A percentile compares a stretch with the other conserved stretches of the same genome.
Evolutionary conservation across 2,329 filamentous ascomycete species (phyloP).

Genomic region (Pleomassaria siparia): DNA sequence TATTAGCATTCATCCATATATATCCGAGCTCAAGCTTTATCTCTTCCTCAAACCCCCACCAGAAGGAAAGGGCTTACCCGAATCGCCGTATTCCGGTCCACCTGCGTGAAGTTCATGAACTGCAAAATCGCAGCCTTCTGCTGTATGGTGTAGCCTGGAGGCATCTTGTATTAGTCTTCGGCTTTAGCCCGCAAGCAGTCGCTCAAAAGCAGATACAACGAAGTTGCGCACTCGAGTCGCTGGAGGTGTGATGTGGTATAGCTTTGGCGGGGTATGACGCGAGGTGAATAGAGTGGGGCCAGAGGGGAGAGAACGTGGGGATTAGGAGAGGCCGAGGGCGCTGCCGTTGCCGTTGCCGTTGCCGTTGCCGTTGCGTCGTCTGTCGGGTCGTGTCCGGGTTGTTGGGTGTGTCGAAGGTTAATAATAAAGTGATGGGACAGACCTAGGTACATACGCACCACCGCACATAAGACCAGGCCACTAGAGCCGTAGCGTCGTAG

Average conservation of each 20-base stretch:
- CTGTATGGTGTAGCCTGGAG: constrained; percentile 48
- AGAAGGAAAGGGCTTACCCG: constrained; percentile 22
- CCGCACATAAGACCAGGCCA: background rate
- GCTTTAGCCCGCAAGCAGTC: no score
- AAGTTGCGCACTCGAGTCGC: background rate
- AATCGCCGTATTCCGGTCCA: constrained; percentile 48
- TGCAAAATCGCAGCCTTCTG: constrained; percentile 51
- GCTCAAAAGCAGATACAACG: background rate
- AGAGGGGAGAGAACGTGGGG: no score
- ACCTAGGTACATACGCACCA: no score
- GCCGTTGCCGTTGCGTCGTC: no score
- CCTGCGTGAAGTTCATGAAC: constrained; percentile 48
- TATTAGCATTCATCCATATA: constrained; percentile 8
- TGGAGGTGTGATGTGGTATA: background rate
- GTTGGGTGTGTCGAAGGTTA: background rate
- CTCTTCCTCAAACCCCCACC: background rate
- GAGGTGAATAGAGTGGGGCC: background rate
- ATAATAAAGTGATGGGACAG: no score
- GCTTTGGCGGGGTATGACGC: background rate
- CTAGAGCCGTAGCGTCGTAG: background rate
- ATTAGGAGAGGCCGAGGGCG: background rate
- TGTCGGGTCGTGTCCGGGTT: no score
- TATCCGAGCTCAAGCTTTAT: background rate
- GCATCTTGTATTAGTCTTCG: constrained; percentile 41
- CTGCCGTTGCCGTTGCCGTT: background rate